Conservation (phyloP, 1,139 yeast species). For the Pichia norvegensis region DNA sequence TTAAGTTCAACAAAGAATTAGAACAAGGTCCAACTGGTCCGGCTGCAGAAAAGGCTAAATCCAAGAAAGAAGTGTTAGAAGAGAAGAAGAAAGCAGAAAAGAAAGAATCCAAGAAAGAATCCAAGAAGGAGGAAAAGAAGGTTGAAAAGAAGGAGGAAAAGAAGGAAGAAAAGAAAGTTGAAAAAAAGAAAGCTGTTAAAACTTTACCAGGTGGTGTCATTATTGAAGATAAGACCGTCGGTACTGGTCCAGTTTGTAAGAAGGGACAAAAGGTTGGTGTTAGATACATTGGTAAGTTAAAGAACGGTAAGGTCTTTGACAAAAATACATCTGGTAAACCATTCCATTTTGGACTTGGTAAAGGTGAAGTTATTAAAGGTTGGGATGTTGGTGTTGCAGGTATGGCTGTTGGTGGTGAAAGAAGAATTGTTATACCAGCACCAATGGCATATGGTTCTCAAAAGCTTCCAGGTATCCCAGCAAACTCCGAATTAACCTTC, state of each 20-base stretch:
- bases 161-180: slow-evolving; percentile 25
- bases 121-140: slow-evolving; percentile 23
- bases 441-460: slow-evolving; percentile 94
- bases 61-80: slow-evolving; percentile 24
- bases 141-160: slow-evolving; percentile 21
- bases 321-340: slow-evolving; percentile 97
- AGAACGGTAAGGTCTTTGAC: slow-evolving; percentile 93
- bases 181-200: slow-evolving; percentile 51
- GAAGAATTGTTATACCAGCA: slow-evolving; percentile 94
- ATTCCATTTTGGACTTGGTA: slow-evolving; percentile 81
- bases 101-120: slow-evolving; percentile 13
- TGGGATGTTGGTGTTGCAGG: slow-evolving; percentile 98
- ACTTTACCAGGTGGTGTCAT: slow-evolving; percentile 89
- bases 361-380: slow-evolving; percentile 97
- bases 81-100: slow-evolving; percentile 29
- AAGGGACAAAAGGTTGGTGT: slow-evolving; percentile 88
- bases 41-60: slow-evolving; percentile 25
- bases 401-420: slow-evolving; percentile 98
- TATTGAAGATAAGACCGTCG: slow-evolving; percentile 85
- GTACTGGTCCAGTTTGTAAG: slow-evolving; percentile 85
- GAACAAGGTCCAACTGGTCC: slow-evolving; percentile 86
- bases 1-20: slow-evolving; percentile 79
- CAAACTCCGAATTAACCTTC: slow-evolving; percentile 90
- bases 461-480: slow-evolving; percentile 93
- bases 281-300: slow-evolving; percentile 95